Evolutionary conservation across 352 stramenopile species (phyloP), one percentile per base, ranked within the genome.

Genomic region (Pythium grandisporangium): DNA sequence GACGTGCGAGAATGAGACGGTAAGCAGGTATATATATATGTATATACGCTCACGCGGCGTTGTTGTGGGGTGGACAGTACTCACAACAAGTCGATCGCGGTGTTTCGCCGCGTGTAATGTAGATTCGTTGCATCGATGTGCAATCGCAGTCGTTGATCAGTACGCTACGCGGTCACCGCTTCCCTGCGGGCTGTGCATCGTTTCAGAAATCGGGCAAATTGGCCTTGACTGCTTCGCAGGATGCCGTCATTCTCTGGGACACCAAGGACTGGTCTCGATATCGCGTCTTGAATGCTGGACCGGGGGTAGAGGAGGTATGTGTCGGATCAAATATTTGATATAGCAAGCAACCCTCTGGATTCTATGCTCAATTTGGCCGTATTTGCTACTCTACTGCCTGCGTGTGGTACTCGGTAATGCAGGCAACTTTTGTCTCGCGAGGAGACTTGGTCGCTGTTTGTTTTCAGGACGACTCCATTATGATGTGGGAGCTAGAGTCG

Each of bases 401-500:
- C n/a, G n/a, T 46, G 33, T 13, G 22, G 11, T 30, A 12, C 29
- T 16, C 6, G n/a, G n/a, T n/a, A n/a, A n/a, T n/a, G n/a, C n/a
- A 73, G 60, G 73, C 73, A 1, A 63, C 51, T n/a, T 90, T 90
- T 33, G 70, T 87, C 19, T 13, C 56, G 0, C 47, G 50, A 39
- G 72, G 67, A 16, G 57, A 88, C 11, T 57, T 93, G 10, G 77
- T 93, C 19, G 76, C 74, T 1, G 76, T 90, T 2, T 90, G 67
- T 40, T 93, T 90, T 45, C 68, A 85, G 26, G 80, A 93, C 36
- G 66, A 86, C 41, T 80, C 74, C 10, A 82, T 90, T 46, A 84
- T 93, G 70, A 88, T 93, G 74, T 90, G 76, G 80, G 74, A 89
- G 41, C 61, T 90, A 4, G 74, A 82, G 35, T 66, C 74, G 10